Base-by-base conservation (phyloP, 495 filamentous ascomycete species). In the Talaromyces nanjingensis region DNA sequence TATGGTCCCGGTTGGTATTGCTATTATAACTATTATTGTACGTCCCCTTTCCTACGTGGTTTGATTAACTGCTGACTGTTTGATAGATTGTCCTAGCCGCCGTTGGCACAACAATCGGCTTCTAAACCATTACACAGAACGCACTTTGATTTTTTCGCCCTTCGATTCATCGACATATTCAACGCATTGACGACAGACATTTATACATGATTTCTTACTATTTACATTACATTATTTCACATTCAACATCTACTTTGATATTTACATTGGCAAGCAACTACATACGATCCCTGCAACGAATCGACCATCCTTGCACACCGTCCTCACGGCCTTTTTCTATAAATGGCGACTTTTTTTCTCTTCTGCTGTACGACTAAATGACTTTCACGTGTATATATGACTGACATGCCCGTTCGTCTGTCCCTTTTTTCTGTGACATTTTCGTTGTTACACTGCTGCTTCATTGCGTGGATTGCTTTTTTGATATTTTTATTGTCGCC, bases 1-100 rank as follows among this genome's bases (percentile, higher is more conserved):
- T 69, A 93, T 98, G 91, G 86, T 87, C 59, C 74, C 90, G 47
- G 68, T 96, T 56, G 94, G 94, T 16, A 70, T 94, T 14, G 76
- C 89, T 63, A 84, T 98, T 34, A 84, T 97, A 63, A 85, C 84
- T 61, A 86, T 88, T 27, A 81, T 96, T 63, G 84, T 93, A 71
- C 79, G 87, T 82, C 58, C 58, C 22, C 8, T 42, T 33, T 29
- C 27, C 53, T 37, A 20, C 29, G 20, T 7, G 14, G 60, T 64
- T 59, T 34, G 14, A 56, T 25, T 34, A 1, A 31, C 58, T 47
- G 60, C 65, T 63, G 25, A 60, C n/a, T 22, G 5, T 65, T 27
- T 31, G 55, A 49, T 59, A 84, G 83, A 80, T 83, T 65, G 81
- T 80, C 18, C 79, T 90, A 27, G 82, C 84, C 63, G 81, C 86